A percentile compares a stretch with the other conserved stretches of the same genome.
These are phyloP conservation scores for Adiantum capillusveneris DNA, from an alignment of 75 land plant genomes.

Conservation along the genomic window DNA sequence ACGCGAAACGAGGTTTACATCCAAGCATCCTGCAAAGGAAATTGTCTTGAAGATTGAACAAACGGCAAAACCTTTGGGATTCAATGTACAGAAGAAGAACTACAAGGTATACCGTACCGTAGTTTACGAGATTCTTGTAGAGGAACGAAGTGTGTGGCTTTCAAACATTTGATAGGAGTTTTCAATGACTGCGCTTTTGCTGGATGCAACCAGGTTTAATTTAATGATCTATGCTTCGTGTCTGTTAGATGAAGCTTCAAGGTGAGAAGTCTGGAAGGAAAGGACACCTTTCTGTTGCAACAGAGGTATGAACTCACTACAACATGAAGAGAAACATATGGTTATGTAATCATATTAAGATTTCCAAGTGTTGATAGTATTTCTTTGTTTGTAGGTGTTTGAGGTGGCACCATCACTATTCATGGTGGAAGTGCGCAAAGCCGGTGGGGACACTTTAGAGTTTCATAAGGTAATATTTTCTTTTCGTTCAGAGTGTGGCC, in stretches of 20 bases:
- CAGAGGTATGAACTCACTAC: conserved; percentile 91
- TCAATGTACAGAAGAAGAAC: conserved; percentile 43
- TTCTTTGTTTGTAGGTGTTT: conserved; percentile 67
- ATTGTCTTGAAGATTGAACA: conserved; percentile 53
- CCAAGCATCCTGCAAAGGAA: conserved; percentile 40
- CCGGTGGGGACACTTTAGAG: conserved; percentile 86
- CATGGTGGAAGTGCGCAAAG: conserved; percentile 91
- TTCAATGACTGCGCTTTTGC: no score
- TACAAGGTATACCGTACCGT: conserved; percentile 52
- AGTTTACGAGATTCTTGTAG: no score
- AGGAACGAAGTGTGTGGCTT: no score
- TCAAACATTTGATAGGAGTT: no score
- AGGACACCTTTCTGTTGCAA: conserved; percentile 83
- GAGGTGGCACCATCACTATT: conserved; percentile 85
- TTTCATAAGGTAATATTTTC: conserved; percentile 55
- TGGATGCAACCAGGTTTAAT: no score
- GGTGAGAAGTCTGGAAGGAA: conserved; percentile 66
- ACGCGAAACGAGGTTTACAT: conserved; percentile 48
- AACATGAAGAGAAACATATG: no score
- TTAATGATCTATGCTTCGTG: not conserved
- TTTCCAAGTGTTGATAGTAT: no score
- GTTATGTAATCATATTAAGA: no score
- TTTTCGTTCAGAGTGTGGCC: not conserved
- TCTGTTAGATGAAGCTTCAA: conserved; percentile 64
- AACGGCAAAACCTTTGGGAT: conserved; percentile 60